phyloP scores from a whole-genome alignment of 352 stramenopile genomes.

The Pelagophyceae sp. region DNA sequence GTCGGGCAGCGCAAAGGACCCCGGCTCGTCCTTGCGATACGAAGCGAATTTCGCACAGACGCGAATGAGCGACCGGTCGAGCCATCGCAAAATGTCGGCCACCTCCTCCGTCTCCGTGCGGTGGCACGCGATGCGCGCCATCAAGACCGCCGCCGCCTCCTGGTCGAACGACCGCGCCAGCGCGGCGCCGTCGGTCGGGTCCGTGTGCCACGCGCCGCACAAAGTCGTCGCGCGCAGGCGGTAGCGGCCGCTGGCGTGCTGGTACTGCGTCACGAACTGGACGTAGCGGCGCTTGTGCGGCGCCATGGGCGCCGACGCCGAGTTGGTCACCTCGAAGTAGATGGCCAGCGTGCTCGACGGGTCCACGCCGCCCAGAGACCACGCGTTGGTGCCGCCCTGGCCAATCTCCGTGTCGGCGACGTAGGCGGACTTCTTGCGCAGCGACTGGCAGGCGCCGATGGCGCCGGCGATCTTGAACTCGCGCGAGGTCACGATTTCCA shows the following conservation, averaged over 20 bases:
- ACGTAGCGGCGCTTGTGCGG: conserved; percentile 86
- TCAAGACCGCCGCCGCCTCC: conserved; percentile 91
- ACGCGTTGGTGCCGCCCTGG: conserved; percentile 73
- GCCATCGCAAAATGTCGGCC: conserved; percentile 76
- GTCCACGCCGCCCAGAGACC: conserved; percentile 93
- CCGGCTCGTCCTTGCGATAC: conserved; percentile 94
- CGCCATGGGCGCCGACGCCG: conserved; percentile 48
- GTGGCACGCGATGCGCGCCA: conserved; percentile 72
- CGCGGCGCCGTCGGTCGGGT: conserved; percentile 77
- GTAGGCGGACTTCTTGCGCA: conserved; percentile 87
- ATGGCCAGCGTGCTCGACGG: conserved; percentile 93
- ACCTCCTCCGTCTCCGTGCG: conserved; percentile 68
- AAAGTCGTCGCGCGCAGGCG: conserved; percentile 92
- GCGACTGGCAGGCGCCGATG: conserved; percentile 88
- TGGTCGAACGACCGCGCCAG: conserved; percentile 95
- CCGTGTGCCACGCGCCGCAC: conserved; percentile 82
- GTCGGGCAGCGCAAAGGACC: conserved; percentile 84
- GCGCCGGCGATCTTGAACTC: conserved; percentile 98
- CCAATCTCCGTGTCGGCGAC: conserved; percentile 95
- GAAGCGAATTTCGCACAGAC: conserved; percentile 96
- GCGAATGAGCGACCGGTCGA: conserved; percentile 95
- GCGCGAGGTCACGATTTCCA: conserved; percentile 90
- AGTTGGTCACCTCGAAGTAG: conserved; percentile 95
- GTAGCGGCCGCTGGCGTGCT: conserved; percentile 87
- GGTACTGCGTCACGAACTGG: conserved; percentile 95